Evolutionary conservation across 2,329 filamentous ascomycete species (phyloP), one percentile per base, ranked within the genome.

Genomic region (Rhynchosporium secalis): DNA sequence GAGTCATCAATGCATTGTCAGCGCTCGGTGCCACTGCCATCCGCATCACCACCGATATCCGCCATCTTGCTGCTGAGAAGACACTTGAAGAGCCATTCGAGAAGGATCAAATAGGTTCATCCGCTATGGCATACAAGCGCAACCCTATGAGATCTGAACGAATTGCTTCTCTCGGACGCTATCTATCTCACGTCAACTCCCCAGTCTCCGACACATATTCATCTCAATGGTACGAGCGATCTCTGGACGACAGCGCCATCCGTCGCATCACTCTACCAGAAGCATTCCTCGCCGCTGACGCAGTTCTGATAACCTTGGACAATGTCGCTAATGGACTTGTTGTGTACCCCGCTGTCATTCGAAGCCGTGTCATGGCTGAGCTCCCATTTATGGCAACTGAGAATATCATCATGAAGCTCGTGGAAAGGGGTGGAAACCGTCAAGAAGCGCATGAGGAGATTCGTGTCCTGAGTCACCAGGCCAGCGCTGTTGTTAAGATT

Each of bases 41-140:
- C 72, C 85, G 88, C 63, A 93, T 96, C 64, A 84, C 85, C 55
- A 82, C 83, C 52, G 90, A 94, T 70, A 89, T 95, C 68, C 82
- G 90, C 55, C 87, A 91, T 72, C 79, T 94, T 54, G 88, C 88
- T 5, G 80, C 83, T 71, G 83, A 86, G 77, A 96, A 96, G 80
- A 91, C 96, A 76, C 80, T 95, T 62, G 92, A 96, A 73, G 90
- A 93, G 79, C 91, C 90, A 0, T 91, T 92, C 70, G 90, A 93
- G 78, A 86, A 86, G 70, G 84, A 86, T 68, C 91, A 96, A 77
- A 92, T 93, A 68, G 33, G 45, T n/a, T 85, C 80, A 49, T 83
- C 80, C 54, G 86, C 86, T 62, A 83, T 84, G 76, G 76, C 78
- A 1, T 82, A 80, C 71, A 82, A 82, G 74, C 72, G 75, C 28